phyloP scores from a whole-genome alignment of 257 asterid genomes.

The Thymus quinquecostatus region DNA sequence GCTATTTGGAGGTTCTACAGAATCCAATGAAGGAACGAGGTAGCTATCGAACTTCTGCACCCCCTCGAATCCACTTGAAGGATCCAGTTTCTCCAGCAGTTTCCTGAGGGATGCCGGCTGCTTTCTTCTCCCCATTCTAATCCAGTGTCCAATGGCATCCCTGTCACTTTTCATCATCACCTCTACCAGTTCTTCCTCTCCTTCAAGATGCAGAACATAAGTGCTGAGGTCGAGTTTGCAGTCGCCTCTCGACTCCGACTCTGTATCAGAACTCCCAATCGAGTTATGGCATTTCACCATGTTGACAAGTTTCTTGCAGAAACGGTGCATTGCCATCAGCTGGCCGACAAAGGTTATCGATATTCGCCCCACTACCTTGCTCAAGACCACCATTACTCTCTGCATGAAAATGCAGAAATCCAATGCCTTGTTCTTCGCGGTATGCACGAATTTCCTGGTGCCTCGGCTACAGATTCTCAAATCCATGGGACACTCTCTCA shows the following conservation, averaged over 20 bases:
- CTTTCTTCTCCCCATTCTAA: slow-evolving; percentile 56
- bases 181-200: slow-evolving; percentile 69
- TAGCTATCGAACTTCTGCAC: slow-evolving; percentile 58
- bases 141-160: slow-evolving; percentile 61
- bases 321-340: slow-evolving; percentile 30
- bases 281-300: slow-evolving; percentile 35
- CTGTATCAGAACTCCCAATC: slow-evolving; percentile 34
- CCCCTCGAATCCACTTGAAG: slow-evolving; percentile 56
- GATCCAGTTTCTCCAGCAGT: slow-evolving; percentile 51
- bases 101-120: slow-evolving; percentile 58
- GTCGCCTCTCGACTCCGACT: slow-evolving; percentile 32
- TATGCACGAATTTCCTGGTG: slow-evolving; percentile 52
- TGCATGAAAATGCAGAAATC: slow-evolving; percentile 56
- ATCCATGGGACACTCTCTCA: slow-evolving; percentile 61
- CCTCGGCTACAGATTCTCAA: slow-evolving; percentile 44
- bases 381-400: slow-evolving; percentile 52
- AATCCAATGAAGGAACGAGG: slow-evolving; percentile 54
- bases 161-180: slow-evolving; percentile 56
- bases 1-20: slow-evolving; percentile 67
- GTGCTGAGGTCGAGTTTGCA: slow-evolving; percentile 52
- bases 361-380: slow-evolving; percentile 59
- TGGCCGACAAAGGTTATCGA: slow-evolving; percentile 47
- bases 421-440: slow-evolving; percentile 40
- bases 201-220: slow-evolving; percentile 75
- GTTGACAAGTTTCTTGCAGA: slow-evolving; percentile 37